Evolutionary conservation across 75 land plant genomes (phyloP), one percentile per base, ranked within the genome.

Genomic region (Cryptomeria japonica): DNA sequence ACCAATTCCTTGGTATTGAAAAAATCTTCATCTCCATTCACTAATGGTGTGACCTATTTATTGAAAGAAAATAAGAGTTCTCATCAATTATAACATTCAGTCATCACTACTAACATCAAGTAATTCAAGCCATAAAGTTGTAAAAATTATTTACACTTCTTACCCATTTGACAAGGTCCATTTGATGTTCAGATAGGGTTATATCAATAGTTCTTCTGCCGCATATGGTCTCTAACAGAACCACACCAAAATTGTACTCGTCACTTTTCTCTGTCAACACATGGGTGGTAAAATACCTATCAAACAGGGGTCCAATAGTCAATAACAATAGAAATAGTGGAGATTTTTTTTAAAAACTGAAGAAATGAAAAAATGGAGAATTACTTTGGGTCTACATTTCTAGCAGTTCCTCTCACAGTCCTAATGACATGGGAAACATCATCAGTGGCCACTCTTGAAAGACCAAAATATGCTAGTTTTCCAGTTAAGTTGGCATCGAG

Each of bases 211-310:
- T 83, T 42, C 77, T 80, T 37, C 83, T 86, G 3, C 89, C 89
- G 36, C 80, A 73, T 47, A 89, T 89, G 41, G 86, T 58, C 83
- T 89, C 89, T 80, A 89, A 87, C 75, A 89, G 32, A 68, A 89
- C 82, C 32, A 89, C 72, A 16, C 88, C 89, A 55, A 89, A 89
- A 37, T 84, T 89, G 75, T 89, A 89, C 25, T 86, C 88, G 77
- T 89, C 89, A 32, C 89, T 89, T 36, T 78, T 89, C 25, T 89
- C 88, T 25, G 68, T 89, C 47, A 89, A 41, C 32, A 47, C 13
- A 25, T 88, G 83, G 18, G 89, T 79, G 61, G 42, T 76, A 4
- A 25, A 56, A 86, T 89, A 86, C 53, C 87, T 88, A 37, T 88
- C 47, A 46, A 46, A 46, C 7, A 46, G 8, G 7, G 8, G 47